Evolutionary conservation across 345 rosid species (phyloP).

Genomic region (Bretschneidera sinensis): DNA sequence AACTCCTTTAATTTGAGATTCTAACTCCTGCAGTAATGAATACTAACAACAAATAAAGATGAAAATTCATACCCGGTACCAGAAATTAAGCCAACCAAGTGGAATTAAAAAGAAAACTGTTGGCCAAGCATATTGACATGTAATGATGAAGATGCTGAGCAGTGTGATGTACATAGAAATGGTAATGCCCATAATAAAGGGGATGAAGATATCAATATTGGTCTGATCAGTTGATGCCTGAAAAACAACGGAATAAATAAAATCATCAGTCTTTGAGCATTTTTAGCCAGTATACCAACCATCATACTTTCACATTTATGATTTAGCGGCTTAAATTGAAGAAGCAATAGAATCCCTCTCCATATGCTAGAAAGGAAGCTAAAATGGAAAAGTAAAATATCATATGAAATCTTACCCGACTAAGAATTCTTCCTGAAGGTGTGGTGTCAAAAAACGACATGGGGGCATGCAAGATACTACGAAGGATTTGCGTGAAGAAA

Average conservation of each 20-base stretch:
- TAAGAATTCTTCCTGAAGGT: constrained; percentile 90
- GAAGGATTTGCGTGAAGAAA: constrained; percentile 67
- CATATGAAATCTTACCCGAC: constrained; percentile 57
- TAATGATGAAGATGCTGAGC: constrained; percentile 74
- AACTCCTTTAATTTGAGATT: no score
- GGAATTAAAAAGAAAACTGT: constrained; percentile 74
- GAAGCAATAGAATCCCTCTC: background rate
- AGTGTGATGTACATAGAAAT: constrained; percentile 62
- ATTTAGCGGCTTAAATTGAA: background rate
- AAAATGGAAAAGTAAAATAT: background rate
- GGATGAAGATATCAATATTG: constrained; percentile 72
- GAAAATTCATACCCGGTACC: constrained; percentile 78
- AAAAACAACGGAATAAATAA: constrained; percentile 6
- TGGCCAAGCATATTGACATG: constrained; percentile 96
- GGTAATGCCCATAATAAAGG: constrained; percentile 53
- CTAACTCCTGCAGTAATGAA: background rate
- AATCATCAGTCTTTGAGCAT: constrained; percentile 10
- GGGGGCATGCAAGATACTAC: constrained; percentile 90
- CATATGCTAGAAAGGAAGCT: background rate
- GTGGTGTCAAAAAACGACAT: constrained; percentile 97
- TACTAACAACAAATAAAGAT: background rate
- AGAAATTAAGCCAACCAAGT: constrained; percentile 78
- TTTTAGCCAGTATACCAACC: background rate
- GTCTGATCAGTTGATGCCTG: constrained; percentile 94
- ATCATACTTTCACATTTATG: background rate